phyloP scores from a whole-genome alignment of 768 basidiomycete genomes.

The Gymnopilus dilepis region DNA sequence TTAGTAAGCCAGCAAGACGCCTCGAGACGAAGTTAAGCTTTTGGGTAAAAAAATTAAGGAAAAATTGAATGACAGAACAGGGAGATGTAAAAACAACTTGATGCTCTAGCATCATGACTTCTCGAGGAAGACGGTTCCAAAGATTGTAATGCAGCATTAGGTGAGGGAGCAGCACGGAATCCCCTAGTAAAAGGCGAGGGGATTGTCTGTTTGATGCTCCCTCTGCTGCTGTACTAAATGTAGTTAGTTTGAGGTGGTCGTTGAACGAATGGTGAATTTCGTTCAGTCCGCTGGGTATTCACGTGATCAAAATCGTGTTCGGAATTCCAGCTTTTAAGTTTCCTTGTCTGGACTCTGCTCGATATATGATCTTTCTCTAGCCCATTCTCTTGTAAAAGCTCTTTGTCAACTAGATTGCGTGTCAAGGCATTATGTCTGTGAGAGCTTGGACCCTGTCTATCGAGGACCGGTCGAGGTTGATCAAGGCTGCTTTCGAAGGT shows the following conservation, averaged over 20 bases:
- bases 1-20: no score
- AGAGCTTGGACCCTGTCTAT: slow-evolving; percentile 40
- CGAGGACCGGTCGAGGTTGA: slow-evolving; percentile 53
- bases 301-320: slow-evolving; percentile 27
- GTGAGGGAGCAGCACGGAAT: slow-evolving; percentile 52
- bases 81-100: slow-evolving; percentile 14
- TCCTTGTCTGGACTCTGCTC: not conserved
- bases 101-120: slow-evolving; percentile 27
- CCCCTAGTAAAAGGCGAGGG: slow-evolving; percentile 64
- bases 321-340: not conserved
- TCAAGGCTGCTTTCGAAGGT: slow-evolving; percentile 68
- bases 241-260: not conserved
- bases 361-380: not conserved
- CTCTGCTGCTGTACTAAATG: slow-evolving; percentile 40
- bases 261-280: slow-evolving; percentile 40
- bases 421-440: slow-evolving; percentile 22
- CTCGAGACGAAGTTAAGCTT: no score
- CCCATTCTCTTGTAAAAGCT: not conserved
- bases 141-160: slow-evolving; percentile 50
- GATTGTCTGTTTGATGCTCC: slow-evolving; percentile 56
- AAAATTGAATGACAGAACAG: not conserved
- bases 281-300: slow-evolving; percentile 41
- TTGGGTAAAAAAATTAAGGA: not conserved
- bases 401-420: not conserved
- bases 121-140: slow-evolving; percentile 44